A percentile compares a stretch with the other conserved stretches of the same genome.
These are phyloP conservation scores for Cladosporium halotolerans DNA, from an alignment of 2,329 filamentous ascomycete species.

Conservation along the genomic window DNA sequence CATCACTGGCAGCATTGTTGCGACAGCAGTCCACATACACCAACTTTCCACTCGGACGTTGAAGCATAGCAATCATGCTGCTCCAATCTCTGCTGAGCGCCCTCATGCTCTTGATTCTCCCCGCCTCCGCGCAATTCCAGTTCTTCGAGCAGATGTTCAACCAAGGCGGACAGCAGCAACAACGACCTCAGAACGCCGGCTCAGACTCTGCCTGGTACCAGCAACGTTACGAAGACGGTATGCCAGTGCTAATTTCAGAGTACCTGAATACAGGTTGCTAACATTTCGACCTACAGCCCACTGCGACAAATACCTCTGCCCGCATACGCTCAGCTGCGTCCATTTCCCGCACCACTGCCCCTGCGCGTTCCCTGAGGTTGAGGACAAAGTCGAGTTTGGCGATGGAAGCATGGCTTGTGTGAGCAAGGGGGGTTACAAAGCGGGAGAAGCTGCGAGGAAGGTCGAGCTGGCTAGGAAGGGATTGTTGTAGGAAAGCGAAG, in stretches of 20 bases:
- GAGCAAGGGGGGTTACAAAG: constrained; percentile 68
- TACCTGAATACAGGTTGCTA: background rate
- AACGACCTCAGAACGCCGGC: constrained; percentile 69
- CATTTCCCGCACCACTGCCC: constrained; percentile 96
- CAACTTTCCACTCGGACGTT: background rate
- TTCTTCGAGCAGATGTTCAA: constrained; percentile 99
- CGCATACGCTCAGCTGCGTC: constrained; percentile 88
- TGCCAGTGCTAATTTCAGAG: background rate
- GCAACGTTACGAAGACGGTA: constrained; percentile 62
- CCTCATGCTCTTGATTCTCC: constrained; percentile 54
- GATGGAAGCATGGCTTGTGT: constrained; percentile 69
- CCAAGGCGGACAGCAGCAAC: constrained; percentile 49
- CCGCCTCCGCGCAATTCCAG: constrained; percentile 73
- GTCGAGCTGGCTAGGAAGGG: constrained; percentile 76
- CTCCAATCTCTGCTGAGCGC: constrained; percentile 28
- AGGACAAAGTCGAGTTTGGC: constrained; percentile 63
- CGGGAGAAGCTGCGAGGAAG: constrained; percentile 66
- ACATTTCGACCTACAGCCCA: constrained; percentile 47
- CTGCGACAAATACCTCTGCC: constrained; percentile 91
- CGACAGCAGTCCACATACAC: background rate
- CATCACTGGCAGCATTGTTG: background rate
- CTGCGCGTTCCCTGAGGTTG: constrained; percentile 65
- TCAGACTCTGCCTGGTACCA: constrained; percentile 81
- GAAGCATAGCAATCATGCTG: constrained; percentile 24
- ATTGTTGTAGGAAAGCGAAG: constrained; percentile 47